These are phyloP conservation scores for Colletotrichum echinochloae DNA, from an alignment of 2,329 filamentous ascomycete species.

Conservation along the genomic window DNA sequence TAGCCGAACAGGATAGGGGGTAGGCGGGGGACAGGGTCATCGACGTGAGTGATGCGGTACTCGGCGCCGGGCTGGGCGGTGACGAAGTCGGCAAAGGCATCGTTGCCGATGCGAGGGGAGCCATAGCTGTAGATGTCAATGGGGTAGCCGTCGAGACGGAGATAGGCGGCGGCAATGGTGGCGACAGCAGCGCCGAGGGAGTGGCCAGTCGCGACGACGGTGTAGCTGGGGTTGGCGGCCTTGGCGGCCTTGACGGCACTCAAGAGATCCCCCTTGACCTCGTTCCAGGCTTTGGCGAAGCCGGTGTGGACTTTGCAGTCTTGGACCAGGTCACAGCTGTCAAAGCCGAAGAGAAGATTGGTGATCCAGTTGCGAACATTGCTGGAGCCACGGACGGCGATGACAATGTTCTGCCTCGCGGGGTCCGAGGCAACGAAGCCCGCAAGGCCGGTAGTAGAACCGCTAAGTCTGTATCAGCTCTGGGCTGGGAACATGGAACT, in stretches of 20 bases:
- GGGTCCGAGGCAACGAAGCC: conserved; percentile 66
- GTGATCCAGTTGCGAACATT: conserved; percentile 72
- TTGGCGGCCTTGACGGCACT: conserved; percentile 58
- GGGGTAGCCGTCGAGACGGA: conserved; percentile 61
- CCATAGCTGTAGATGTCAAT: conserved; percentile 75
- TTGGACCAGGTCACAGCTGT: conserved; percentile 52
- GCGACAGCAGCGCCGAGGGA: conserved; percentile 76
- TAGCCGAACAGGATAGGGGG: conserved; percentile 72
- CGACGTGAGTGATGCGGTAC: conserved; percentile 74
- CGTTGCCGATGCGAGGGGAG: conserved; percentile 73
- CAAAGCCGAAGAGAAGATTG: conserved; percentile 56
- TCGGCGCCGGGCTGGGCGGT: conserved; percentile 63
- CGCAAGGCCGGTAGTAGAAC: conserved; percentile 56
- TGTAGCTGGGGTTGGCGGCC: conserved; percentile 62
- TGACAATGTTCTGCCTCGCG: conserved; percentile 64
- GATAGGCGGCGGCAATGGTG: conserved; percentile 67
- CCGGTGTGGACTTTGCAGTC: conserved; percentile 68
- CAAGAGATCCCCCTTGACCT: conserved; percentile 59
- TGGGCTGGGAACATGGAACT: conserved; percentile 27
- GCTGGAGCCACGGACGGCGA: conserved; percentile 69
- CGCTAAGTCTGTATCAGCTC: conserved; percentile 47
- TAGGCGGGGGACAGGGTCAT: conserved; percentile 76
- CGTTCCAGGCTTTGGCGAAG: conserved; percentile 70
- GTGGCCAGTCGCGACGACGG: conserved; percentile 73
- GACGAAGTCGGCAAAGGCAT: conserved; percentile 65